These are phyloP conservation scores for Stemphylium lycopersici DNA, from an alignment of 2,329 filamentous ascomycete species.

Conservation along the genomic window DNA sequence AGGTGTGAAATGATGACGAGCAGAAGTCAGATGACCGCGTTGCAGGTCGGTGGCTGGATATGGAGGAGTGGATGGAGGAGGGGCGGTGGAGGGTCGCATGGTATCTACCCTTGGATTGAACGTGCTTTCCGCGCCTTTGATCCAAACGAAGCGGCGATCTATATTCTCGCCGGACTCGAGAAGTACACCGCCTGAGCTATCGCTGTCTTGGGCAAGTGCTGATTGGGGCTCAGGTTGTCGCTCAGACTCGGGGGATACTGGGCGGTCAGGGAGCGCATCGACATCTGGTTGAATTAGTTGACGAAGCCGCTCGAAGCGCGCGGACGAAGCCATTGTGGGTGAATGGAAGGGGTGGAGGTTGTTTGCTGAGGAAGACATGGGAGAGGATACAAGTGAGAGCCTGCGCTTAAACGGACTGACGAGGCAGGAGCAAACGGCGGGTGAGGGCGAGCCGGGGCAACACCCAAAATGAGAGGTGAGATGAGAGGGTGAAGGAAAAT, in stretches of 20 bases:
- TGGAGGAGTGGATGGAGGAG: conserved; percentile 1
- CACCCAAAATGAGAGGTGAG: not conserved
- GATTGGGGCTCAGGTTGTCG: not conserved
- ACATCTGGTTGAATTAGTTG: conserved; percentile 29
- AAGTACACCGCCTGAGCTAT: conserved; percentile 26
- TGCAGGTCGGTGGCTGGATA: conserved; percentile 25
- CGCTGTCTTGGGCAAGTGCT: conserved; percentile 18
- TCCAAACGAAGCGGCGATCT: conserved; percentile 32
- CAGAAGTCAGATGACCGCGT: conserved; percentile 42
- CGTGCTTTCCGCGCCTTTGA: conserved; percentile 27
- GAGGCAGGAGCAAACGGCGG: conserved; percentile 15
- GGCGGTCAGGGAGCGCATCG: conserved; percentile 32
- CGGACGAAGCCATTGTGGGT: conserved; percentile 26
- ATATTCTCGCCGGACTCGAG: conserved; percentile 19
- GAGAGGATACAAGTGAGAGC: not conserved
- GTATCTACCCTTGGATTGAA: conserved; percentile 31
- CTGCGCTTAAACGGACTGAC: conserved; percentile 4
- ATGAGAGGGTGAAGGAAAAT: not conserved
- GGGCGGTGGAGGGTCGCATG: conserved; percentile 10
- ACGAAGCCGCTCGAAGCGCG: conserved; percentile 33
- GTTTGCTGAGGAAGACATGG: not conserved
- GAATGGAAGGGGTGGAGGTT: not conserved
- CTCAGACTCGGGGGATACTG: conserved; percentile 3
- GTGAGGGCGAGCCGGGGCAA: not conserved
- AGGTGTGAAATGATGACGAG: conserved; percentile 49